Evolutionary conservation across 495 filamentous ascomycete species (phyloP).

Genomic region (Neurospora africana): DNA sequence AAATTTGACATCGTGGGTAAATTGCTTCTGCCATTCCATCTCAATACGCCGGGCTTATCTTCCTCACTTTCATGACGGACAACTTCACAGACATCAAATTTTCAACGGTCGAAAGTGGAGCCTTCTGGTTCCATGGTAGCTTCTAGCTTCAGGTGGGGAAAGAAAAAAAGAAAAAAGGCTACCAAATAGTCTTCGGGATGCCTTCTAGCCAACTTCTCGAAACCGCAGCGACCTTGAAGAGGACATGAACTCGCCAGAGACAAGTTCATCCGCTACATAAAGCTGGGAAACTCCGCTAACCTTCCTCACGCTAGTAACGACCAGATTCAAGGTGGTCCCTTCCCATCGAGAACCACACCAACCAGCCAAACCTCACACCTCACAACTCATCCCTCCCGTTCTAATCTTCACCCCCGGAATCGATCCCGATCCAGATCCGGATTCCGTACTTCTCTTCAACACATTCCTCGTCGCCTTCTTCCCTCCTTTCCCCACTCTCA

Average conservation of each 20-base stretch:
- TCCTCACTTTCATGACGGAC: neutral
- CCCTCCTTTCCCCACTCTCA: neutral
- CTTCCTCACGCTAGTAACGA: too few species aligned
- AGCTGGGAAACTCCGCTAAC: too few species aligned
- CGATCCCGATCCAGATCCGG: neutral
- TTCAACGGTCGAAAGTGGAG: too few species aligned
- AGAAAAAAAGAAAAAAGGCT: too few species aligned
- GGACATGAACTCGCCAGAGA: too few species aligned
- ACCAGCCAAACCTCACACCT: conserved; percentile 6
- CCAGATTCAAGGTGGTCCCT: neutral
- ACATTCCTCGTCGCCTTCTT: conserved; percentile 15
- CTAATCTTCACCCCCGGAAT: conserved; percentile 22
- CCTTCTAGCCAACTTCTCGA: neutral
- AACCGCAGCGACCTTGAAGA: neutral
- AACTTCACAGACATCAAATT: neutral
- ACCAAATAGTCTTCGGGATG: too few species aligned
- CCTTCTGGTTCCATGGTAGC: too few species aligned
- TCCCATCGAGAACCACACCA: neutral
- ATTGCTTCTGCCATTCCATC: neutral
- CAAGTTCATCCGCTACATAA: too few species aligned
- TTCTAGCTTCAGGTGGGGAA: too few species aligned
- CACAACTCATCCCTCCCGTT: conserved; percentile 23
- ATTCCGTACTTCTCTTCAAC: conserved; percentile 6
- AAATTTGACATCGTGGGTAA: neutral
- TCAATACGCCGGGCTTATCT: neutral